Base-by-base conservation (phyloP, 2,329 filamentous ascomycete genomes). In the Colletotrichum aenigma region DNA sequence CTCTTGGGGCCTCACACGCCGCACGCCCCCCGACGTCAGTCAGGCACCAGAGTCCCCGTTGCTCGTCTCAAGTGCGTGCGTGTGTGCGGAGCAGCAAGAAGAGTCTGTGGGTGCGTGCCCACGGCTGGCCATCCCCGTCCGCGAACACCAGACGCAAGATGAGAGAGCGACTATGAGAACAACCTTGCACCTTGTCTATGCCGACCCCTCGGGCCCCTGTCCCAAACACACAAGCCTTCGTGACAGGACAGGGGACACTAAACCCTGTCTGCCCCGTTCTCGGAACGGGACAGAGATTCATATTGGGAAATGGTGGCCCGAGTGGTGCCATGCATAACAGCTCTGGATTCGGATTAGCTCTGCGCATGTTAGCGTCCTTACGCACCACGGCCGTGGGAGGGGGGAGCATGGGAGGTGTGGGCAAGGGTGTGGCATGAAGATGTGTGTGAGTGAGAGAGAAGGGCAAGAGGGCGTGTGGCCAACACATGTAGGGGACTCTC, bases 31-130 rank as follows among this genome's bases (percentile, higher is more conserved):
- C 62, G 68, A 75, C 72, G 72, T 75, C 72, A 75, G 81, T 82
- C 80, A 81, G 80, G 82, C 79, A 81, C 78, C 52, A 79, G 82
- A 32, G 56, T 24, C 18, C 82, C 66, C 34, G 81, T 81, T 81
- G 81, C 82, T 86, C 85, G 86, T 88, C 86, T 88, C 86, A 87
- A 86, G 82, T 85, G 72, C 34, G 71, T 60, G 66, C 30, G 66
- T 74, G 56, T 68, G 65, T 73, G 71, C 58, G 66, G 66, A 64
- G 71, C 65, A 56, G 79, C 78, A 73, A 26, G n/a, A 64, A 64
- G 28, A 24, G 32, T 64, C 28, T 64, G 32, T 64, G 60, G 60
- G 71, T 66, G 60, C 67, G 70, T 79, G 77, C 77, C 48, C 16
- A 75, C 79, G 65, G 71, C 72, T 79, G 77, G 78, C 60, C 24